Base-by-base conservation (phyloP, 768 basidiomycete genomes). In the Mycena galericulata region DNA sequence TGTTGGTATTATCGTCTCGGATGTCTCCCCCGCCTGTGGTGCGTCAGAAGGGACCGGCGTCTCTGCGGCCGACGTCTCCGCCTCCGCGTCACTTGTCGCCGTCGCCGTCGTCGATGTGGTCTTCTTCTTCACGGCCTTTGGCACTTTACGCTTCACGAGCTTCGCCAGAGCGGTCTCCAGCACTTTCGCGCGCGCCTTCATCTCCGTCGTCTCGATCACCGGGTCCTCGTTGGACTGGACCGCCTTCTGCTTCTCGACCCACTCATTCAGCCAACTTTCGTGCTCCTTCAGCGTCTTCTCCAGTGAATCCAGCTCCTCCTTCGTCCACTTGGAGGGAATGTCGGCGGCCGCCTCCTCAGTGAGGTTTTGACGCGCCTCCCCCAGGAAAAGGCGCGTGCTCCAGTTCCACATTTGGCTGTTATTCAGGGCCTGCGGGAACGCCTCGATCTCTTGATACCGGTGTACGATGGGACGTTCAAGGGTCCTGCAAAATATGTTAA, bases 361-460 rank as follows among this genome's bases (percentile, higher is more conserved):
- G 47, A 92, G 80, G 78, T 97, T 97, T 64, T 84, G 76, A 8
- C 85, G 84, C 26, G 97, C 96, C 59, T 95, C 92, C 1, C 85
- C 80, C 30, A 98, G 86, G 91, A 99, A 99, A n/a, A 93, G 78
- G 18, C 86, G 90, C 65, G 89, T 93, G 79, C 86, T 91, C 93
- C 89, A 99, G 81, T 90, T 95, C 92, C 89, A 92, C 88, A 89
- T 92, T 77, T 94, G 93, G 65, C 88, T 90, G 80, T 87, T 91
- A 75, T 95, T 92, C 61, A 99, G 84, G 1, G 91, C 90, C 69
- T 89, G 87, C 4, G 94, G 93, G 80, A 98, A 96, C 30, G 90
- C 90, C 70, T 93, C 89, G 50, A 93, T 92, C 80, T 99, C 98
- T 77, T 90, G 88, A 82, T 96, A 95, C 15, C 98, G 93, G 76